Evolutionary conservation across 78 protist genomes (phyloP).

Genomic region (Fonticula alba): DNA sequence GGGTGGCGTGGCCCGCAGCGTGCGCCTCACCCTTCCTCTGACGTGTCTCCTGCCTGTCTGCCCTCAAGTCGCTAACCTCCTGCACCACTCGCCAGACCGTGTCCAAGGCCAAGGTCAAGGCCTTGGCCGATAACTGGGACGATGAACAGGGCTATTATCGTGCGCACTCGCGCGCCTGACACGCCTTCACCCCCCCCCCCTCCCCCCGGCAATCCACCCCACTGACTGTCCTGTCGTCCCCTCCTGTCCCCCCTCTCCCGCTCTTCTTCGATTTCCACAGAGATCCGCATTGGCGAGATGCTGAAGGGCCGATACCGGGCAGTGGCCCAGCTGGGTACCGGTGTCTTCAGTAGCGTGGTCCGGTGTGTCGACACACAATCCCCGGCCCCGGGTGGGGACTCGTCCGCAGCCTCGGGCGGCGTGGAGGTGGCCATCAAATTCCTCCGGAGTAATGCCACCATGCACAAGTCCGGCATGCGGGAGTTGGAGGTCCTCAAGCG

Average conservation of each 20-base stretch:
- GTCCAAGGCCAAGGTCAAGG: too few species aligned
- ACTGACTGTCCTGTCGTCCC: too few species aligned
- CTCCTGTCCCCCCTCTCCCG: not conserved
- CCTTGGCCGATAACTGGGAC: constrained; percentile 55
- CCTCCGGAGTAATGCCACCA: constrained; percentile 45
- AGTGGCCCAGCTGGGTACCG: constrained; percentile 37
- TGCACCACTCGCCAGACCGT: too few species aligned
- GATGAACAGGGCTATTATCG: constrained; percentile 72
- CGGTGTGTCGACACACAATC: constrained; percentile 41
- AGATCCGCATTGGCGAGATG: constrained; percentile 43
- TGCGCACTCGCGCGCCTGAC: not conserved
- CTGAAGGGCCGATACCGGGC: constrained; percentile 38
- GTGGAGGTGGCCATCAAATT: constrained; percentile 72
- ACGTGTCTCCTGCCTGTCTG: too few species aligned
- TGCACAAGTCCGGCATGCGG: constrained; percentile 35
- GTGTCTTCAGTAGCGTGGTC: constrained; percentile 69
- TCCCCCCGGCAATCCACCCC: too few species aligned
- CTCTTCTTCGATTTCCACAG: not conserved
- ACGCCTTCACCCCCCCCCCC: too few species aligned
- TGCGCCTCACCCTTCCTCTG: too few species aligned
- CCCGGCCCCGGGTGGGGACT: not conserved
- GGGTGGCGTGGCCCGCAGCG: too few species aligned
- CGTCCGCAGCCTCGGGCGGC: too few species aligned
- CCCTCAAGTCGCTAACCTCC: too few species aligned
- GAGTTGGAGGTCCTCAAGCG: constrained; percentile 46